These are phyloP conservation scores for Neonectria hederae DNA, from an alignment of 2,329 filamentous ascomycete genomes.

Conservation along the genomic window DNA sequence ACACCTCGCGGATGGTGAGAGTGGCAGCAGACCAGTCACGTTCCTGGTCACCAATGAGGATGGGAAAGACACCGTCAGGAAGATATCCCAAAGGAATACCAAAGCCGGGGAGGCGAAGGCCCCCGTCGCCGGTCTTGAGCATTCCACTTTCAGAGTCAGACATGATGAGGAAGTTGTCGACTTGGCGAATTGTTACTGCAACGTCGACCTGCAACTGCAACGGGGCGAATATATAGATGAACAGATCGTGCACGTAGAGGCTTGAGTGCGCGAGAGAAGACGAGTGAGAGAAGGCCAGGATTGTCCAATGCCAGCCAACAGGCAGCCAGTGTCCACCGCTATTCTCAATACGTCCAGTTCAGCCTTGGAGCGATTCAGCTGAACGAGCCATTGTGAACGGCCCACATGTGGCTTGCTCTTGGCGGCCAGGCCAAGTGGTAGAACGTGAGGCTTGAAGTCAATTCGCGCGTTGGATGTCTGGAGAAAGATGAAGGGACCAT, in stretches of 20 bases:
- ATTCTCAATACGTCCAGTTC: neutral
- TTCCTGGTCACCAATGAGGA: conserved; percentile 20
- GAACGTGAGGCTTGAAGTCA: neutral
- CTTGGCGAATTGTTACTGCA: neutral
- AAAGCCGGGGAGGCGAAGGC: conserved; percentile 38
- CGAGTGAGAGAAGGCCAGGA: neutral
- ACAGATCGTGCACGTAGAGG: neutral
- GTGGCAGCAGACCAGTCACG: conserved; percentile 40
- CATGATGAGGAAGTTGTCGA: neutral
- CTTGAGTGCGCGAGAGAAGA: neutral
- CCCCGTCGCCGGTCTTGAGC: neutral
- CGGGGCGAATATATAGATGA: neutral
- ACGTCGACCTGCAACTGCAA: neutral
- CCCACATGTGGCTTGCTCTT: neutral
- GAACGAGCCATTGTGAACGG: neutral
- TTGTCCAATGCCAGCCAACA: neutral
- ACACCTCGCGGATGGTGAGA: conserved; percentile 44
- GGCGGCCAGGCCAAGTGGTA: neutral
- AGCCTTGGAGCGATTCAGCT: neutral
- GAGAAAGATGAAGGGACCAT: neutral
- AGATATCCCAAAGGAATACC: conserved; percentile 37
- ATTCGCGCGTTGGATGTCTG: neutral
- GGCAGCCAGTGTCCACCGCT: neutral
- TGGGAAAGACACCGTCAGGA: conserved; percentile 32
- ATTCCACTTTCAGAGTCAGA: neutral